phyloP scores from a whole-genome alignment of 345 rosid genomes.

The Psidium friedrichsthalianum region DNA sequence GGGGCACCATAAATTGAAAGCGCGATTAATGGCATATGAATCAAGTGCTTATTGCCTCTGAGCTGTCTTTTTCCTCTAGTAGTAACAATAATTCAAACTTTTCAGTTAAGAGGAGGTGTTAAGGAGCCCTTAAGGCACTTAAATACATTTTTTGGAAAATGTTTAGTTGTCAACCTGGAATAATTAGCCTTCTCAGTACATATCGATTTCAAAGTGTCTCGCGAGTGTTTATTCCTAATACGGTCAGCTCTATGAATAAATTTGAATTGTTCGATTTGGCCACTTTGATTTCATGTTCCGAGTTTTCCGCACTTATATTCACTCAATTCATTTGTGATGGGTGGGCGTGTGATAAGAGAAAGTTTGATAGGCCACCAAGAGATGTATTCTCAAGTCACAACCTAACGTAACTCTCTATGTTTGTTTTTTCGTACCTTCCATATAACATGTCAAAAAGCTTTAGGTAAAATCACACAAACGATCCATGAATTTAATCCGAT shows the following conservation, averaged over 20 bases:
- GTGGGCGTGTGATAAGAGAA: rapidly evolving
- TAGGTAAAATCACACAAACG: too few species aligned
- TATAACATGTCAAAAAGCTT: too few species aligned
- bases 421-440: not conserved
- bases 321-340: not conserved
- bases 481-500: too few species aligned
- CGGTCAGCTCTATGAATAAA: not conserved
- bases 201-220: not conserved
- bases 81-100: not conserved
- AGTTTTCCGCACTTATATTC: not conserved
- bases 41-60: rapidly evolving
- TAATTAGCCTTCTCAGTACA: not conserved
- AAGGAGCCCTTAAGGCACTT: not conserved
- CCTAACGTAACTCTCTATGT: rapidly evolving
- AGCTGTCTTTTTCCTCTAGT: not conserved
- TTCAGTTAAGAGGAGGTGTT: not conserved
- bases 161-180: rapidly evolving
- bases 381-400: not conserved
- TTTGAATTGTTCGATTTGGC: not conserved
- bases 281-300: not conserved
- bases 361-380: not conserved
- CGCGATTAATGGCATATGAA: not conserved
- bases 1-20: not conserved
- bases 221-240: rapidly evolving
- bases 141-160: not conserved